Evolutionary conservation across 2,329 filamentous ascomycete genomes (phyloP), one percentile per base, ranked within the genome.

Genomic region (Bimuria novae-zelandiae): DNA sequence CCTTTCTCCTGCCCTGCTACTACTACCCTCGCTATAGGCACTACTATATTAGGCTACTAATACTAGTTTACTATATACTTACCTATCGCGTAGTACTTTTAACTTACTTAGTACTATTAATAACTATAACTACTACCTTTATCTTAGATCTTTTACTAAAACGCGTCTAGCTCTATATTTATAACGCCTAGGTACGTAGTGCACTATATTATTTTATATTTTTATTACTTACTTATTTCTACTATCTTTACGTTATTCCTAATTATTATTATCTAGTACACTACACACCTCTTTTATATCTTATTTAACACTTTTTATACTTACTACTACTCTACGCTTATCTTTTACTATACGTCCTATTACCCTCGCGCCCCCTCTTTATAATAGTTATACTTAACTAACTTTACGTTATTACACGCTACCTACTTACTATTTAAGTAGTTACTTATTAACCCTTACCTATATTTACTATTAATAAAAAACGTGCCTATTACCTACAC

Each of bases 341-440:
- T 25, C 39, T 50, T 23, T 51, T 16, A 23, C 22, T 56, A 37
- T 19, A 17, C 16, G 3, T 54, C 25, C 11, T 41, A 7, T 35
- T 22, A 50, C 40, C 36, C 40, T n/a, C 7, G 2, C 3, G 7
- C 19, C n/a, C 50, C 53, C 51, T 36, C 51, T 3, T 11, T 29
- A 41, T 30, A 56, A 14, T 29, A 29, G 12, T 54, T 30, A 29
- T 41, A 56, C 17, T 41, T 27, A 3, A 32, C 47, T 6, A 35
- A 19, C 27, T 47, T 40, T 6, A 54, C 19, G 8, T 51, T 30
- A n/a, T 40, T 43, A 23, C 45, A 49, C 25, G 40, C 27, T 16
- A 52, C 49, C 21, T 23, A 12, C 17, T 48, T 47, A 8, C 23
- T 33, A 44, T 56, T 41, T 37, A 56, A 14, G 17, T 57, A 57